Evolutionary conservation across 1,284 basidiomycete genomes (phyloP), one percentile per base, ranked within the genome.

Genomic region (Microbotryomycetes sp.): DNA sequence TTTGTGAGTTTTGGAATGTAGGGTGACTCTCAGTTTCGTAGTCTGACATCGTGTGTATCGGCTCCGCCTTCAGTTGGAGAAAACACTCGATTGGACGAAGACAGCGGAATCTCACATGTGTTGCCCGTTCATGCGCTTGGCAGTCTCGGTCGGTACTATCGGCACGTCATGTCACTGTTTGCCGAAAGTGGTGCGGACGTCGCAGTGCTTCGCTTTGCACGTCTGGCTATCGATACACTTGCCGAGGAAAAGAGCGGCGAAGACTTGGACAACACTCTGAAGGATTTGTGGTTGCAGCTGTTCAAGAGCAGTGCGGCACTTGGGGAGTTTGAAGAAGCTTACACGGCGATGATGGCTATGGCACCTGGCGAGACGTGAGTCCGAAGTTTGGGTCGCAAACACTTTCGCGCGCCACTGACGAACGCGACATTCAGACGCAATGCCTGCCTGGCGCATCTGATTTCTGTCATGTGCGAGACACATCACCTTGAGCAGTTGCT

Each of bases 381-480:
- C 28, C 0, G n/a, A n/a, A n/a, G n/a, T n/a, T n/a, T n/a, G n/a
- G n/a, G n/a, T n/a, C n/a, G n/a, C n/a, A n/a, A n/a, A n/a, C n/a
- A n/a, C n/a, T n/a, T n/a, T n/a, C n/a, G n/a, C n/a, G n/a, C n/a
- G n/a, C n/a, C n/a, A n/a, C n/a, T n/a, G n/a, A n/a, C n/a, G n/a
- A n/a, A n/a, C n/a, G n/a, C n/a, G 12, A 3, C 6, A 23, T 14
- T 47, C 74, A 93, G 91, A 72, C 87, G 86, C 78, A 82, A 83
- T 48, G 89, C 93, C 66, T 86, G 84, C 71, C 82, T 89, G 30
- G 83, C 84, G 54, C 85, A 87, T 59, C 79, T 97, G 55, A 85
- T 92, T 60, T 87, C 92, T 69, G 84, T 84, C 67, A 97, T 98
- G 88, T 97, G 94, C 75, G 92, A 97, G 75, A 84, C 87, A 55